Conservation (phyloP, 768 basidiomycete genomes). For the Lactarius vividus region DNA sequence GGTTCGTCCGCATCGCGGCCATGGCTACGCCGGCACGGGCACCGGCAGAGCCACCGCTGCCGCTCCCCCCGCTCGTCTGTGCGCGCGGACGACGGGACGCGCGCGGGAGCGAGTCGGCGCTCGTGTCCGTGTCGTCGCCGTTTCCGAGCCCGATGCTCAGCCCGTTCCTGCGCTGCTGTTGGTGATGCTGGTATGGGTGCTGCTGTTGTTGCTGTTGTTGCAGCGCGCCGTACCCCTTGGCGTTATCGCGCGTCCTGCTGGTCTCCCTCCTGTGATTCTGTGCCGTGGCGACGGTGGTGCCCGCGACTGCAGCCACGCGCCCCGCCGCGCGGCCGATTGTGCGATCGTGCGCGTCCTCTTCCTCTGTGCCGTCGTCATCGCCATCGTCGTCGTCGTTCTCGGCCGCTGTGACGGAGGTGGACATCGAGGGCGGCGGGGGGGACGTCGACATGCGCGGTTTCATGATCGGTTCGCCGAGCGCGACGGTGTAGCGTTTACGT, state of each 20-base stretch:
- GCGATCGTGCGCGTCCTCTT: slow-evolving; percentile 40
- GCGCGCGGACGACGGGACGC: slow-evolving; percentile 8
- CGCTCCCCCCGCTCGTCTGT: not conserved
- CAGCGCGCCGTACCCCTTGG: slow-evolving; percentile 26
- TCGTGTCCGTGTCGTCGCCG: slow-evolving; percentile 21
- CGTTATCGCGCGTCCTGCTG: slow-evolving; percentile 40
- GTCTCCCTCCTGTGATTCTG: not conserved
- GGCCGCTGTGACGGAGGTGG: slow-evolving; percentile 2
- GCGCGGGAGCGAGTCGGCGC: slow-evolving; percentile 6
- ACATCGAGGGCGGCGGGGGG: slow-evolving; percentile 26
- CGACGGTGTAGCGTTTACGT: slow-evolving; percentile 83
- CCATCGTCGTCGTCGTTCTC: slow-evolving; percentile 21
- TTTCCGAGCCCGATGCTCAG: slow-evolving; percentile 23
- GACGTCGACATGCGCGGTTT: slow-evolving; percentile 28
- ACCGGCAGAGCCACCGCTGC: not conserved
- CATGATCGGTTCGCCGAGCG: slow-evolving; percentile 71
- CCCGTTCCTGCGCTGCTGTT: slow-evolving; percentile 26
- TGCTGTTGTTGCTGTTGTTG: slow-evolving; percentile 31
- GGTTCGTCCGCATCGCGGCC: slow-evolving; percentile 27
- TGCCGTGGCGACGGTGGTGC: not conserved
- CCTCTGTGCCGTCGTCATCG: slow-evolving; percentile 28
- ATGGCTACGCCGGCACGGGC: not conserved
- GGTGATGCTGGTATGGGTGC: not conserved
- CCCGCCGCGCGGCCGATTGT: slow-evolving; percentile 63
- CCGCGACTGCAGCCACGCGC: slow-evolving; percentile 27